Percentiles rank a stretch among this genome's conserved stretches.
Conservation (phyloP, 1,139 yeast species). For the Saccharomycopsis hybrid region DNA sequence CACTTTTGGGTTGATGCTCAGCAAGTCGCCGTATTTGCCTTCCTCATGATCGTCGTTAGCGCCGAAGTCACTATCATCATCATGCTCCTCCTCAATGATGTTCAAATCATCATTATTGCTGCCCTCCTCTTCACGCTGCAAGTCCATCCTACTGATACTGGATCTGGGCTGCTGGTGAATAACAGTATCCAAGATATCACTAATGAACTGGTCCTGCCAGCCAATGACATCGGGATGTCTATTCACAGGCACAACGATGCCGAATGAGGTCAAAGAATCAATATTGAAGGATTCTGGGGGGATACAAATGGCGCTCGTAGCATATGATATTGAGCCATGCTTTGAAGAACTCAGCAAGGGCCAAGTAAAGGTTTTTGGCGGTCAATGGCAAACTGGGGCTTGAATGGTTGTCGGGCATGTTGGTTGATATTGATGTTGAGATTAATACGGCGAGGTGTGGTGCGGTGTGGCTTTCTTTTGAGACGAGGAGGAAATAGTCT, state of each 20-base stretch:
- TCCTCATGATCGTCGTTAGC: background rate
- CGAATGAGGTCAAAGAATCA: constrained; percentile 12
- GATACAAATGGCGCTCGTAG: constrained; percentile 18
- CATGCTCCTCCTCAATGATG: background rate
- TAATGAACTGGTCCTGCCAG: constrained; percentile 19
- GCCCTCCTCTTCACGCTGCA: background rate
- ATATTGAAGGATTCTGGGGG: constrained; percentile 14
- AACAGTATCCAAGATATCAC: constrained; percentile 8
- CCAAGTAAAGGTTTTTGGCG: constrained; percentile 15
- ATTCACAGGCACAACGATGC: constrained; percentile 16
- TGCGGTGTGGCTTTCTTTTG: too few relatives aligned
- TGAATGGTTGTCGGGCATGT: too few relatives aligned
- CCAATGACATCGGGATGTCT: constrained; percentile 17
- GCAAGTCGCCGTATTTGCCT: background rate
- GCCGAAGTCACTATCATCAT: background rate
- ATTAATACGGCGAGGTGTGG: too few relatives aligned
- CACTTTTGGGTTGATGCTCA: background rate
- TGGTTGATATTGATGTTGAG: too few relatives aligned
- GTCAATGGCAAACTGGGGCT: constrained; percentile 10
- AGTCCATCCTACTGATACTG: background rate
- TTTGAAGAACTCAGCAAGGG: constrained; percentile 19
- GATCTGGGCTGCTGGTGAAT: constrained; percentile 7
- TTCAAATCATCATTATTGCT: background rate
- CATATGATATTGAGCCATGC: constrained; percentile 18
- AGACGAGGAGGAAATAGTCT: too few relatives aligned